These are phyloP conservation scores for Nicotiana obtusifolia DNA, from an alignment of 257 asterid genomes.

Conservation along the genomic window DNA sequence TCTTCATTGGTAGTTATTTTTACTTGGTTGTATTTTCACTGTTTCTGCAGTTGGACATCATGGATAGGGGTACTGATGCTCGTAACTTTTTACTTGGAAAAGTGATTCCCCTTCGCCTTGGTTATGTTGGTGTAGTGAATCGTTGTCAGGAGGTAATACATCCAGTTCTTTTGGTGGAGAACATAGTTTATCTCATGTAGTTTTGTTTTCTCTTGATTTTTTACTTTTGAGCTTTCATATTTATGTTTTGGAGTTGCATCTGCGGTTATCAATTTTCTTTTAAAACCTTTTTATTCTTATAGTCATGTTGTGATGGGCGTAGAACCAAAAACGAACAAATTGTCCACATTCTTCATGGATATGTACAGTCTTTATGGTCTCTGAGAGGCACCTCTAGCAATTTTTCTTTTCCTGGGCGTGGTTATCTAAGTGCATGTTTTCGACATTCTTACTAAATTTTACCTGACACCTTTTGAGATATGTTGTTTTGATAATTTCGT, in stretches of 20 bases:
- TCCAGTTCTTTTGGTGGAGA: background rate
- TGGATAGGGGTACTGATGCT: slow-evolving; percentile 98
- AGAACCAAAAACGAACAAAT: background rate
- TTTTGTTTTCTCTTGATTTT: background rate
- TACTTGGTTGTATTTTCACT: slow-evolving; percentile 9
- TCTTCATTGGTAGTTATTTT: background rate
- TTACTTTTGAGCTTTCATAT: background rate
- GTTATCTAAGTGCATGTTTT: background rate
- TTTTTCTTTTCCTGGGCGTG: background rate
- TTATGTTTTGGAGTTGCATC: background rate
- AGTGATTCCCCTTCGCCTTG: slow-evolving; percentile 93
- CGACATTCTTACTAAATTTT: background rate
- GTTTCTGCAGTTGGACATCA: slow-evolving; percentile 80
- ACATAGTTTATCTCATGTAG: background rate
- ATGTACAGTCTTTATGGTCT: background rate
- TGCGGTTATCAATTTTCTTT: background rate
- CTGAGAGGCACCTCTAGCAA: background rate
- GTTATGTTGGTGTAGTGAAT: slow-evolving; percentile 94
- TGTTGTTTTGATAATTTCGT: background rate
- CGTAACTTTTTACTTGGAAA: slow-evolving; percentile 90
- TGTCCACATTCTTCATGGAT: background rate
- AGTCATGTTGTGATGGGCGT: background rate
- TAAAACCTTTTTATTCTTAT: background rate
- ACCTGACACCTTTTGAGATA: background rate
- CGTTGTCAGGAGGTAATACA: slow-evolving; percentile 89